phyloP scores from a whole-genome alignment of 768 basidiomycete genomes.

The Crassisporium funariophilum region DNA sequence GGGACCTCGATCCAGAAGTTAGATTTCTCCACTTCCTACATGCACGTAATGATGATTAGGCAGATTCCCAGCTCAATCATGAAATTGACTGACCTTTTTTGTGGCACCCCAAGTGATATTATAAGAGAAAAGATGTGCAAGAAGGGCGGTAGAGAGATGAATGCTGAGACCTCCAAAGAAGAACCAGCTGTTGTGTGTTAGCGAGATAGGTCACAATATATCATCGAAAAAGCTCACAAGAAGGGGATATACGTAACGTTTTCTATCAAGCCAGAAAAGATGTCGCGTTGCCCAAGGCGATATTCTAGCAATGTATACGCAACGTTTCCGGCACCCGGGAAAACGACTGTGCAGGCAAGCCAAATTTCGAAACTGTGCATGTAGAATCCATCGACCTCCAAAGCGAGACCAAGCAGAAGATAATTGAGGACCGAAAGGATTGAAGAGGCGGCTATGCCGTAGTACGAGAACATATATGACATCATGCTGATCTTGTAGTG shows the following conservation, averaged over 20 bases:
- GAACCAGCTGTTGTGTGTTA: constrained; percentile 55
- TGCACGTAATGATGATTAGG: too few relatives aligned
- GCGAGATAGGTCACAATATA: not conserved
- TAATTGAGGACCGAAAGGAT: constrained; percentile 70
- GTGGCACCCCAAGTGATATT: constrained; percentile 82
- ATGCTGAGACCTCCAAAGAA: constrained; percentile 79
- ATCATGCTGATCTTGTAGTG: constrained; percentile 86
- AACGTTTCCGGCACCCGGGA: constrained; percentile 69
- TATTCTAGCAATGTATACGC: constrained; percentile 72
- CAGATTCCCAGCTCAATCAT: too few relatives aligned
- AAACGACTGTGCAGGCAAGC: constrained; percentile 71
- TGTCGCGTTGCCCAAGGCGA: constrained; percentile 58
- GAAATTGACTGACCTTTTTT: constrained; percentile 58
- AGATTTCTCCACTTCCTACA: constrained; percentile 80
- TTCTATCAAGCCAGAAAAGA: constrained; percentile 54
- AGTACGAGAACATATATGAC: constrained; percentile 67
- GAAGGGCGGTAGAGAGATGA: constrained; percentile 63
- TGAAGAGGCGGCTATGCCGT: constrained; percentile 67
- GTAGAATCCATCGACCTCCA: constrained; percentile 71
- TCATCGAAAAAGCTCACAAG: constrained; percentile 54
- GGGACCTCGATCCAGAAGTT: constrained; percentile 94
- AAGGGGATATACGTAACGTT: constrained; percentile 70
- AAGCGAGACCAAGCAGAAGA: constrained; percentile 61
- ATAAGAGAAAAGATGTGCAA: constrained; percentile 75
- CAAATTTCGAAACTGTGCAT: constrained; percentile 74